A percentile compares a stretch with the other conserved stretches of the same genome.
Evolutionary conservation across 805 yeast species (phyloP).

Genomic region (Ogataea thermomethanolica): DNA sequence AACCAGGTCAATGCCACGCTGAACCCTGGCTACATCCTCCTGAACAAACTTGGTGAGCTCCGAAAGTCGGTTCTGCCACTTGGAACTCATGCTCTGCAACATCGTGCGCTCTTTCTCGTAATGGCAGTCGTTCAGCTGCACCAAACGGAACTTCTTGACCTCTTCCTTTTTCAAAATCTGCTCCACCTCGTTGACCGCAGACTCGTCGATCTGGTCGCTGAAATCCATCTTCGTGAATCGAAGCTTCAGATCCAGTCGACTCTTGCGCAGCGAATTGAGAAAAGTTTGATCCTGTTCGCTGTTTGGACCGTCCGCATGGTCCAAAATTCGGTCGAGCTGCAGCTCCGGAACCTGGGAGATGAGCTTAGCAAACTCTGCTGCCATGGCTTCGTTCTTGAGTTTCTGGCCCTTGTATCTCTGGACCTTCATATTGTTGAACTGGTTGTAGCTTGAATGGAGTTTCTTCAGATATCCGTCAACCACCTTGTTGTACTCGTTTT

Average conservation of each 20-base stretch:
- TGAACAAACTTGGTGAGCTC: conserved; percentile 22
- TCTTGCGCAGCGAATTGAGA: conserved; percentile 13
- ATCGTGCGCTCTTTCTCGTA: conserved; percentile 22
- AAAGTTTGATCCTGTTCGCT: conserved; percentile 12
- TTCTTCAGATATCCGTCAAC: conserved; percentile 14
- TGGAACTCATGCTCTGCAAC: conserved; percentile 23
- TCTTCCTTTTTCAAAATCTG: conserved; percentile 21
- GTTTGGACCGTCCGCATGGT: conserved; percentile 5
- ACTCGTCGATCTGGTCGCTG: conserved; percentile 16
- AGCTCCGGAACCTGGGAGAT: conserved; percentile 23
- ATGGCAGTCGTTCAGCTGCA: conserved; percentile 26
- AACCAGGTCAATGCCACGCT: conserved; percentile 8
- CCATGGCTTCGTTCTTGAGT: conserved; percentile 16
- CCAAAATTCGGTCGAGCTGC: conserved; percentile 13
- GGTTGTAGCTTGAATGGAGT: conserved; percentile 15
- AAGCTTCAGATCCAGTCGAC: conserved; percentile 8
- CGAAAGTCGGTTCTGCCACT: conserved; percentile 29
- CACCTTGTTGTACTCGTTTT: conserved; percentile 15
- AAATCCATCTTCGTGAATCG: conserved; percentile 13
- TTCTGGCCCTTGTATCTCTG: conserved; percentile 19
- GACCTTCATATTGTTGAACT: conserved; percentile 19
- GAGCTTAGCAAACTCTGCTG: conserved; percentile 15
- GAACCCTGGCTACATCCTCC: conserved; percentile 20
- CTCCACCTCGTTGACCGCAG: conserved; percentile 20
- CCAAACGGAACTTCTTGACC: conserved; percentile 27